Evolutionary conservation across 202 grass and related monocot species (phyloP).

Genomic region (Elaeis oleifera): DNA sequence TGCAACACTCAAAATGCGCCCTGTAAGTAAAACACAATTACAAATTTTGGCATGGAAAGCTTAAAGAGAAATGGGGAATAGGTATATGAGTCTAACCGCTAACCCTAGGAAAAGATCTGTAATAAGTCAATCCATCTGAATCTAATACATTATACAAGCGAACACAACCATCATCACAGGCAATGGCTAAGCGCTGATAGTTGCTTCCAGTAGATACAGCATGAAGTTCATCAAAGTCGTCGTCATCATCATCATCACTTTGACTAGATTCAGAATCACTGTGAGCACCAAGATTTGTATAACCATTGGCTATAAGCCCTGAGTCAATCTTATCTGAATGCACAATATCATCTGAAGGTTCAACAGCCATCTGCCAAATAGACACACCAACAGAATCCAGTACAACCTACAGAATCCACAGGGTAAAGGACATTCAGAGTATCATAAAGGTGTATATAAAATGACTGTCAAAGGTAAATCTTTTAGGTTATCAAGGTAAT

Average conservation of each 20-base stretch:
- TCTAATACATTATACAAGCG: conserved; percentile 68
- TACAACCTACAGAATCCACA: conserved; percentile 40
- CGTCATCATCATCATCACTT: conserved; percentile 50
- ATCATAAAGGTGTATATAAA: too few relatives aligned
- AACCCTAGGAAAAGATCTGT: conserved; percentile 77
- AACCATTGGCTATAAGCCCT: conserved; percentile 29
- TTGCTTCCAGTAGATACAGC: conserved; percentile 25
- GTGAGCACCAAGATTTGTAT: conserved; percentile 29
- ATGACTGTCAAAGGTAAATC: too few relatives aligned
- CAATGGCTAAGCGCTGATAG: conserved; percentile 58
- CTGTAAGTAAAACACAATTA: conserved; percentile 26
- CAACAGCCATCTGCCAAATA: conserved; percentile 81
- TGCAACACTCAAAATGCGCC: conserved; percentile 71
- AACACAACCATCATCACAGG: conserved; percentile 83
- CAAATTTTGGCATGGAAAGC: conserved; percentile 10
- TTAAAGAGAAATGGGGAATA: conserved; percentile 13
- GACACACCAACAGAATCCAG: conserved; percentile 60
- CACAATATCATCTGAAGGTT: conserved; percentile 45
- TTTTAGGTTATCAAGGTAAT: too few relatives aligned
- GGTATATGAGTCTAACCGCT: conserved; percentile 46
- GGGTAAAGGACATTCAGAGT: too few relatives aligned
- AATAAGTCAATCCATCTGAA: conserved; percentile 63
- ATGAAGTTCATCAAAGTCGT: conserved; percentile 27
- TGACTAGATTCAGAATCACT: conserved; percentile 61
- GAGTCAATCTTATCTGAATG: conserved; percentile 26